A percentile compares a stretch with the other conserved stretches of the same genome.
Conservation (phyloP, 257 asterid species). For the Salvia rosmarinus region DNA sequence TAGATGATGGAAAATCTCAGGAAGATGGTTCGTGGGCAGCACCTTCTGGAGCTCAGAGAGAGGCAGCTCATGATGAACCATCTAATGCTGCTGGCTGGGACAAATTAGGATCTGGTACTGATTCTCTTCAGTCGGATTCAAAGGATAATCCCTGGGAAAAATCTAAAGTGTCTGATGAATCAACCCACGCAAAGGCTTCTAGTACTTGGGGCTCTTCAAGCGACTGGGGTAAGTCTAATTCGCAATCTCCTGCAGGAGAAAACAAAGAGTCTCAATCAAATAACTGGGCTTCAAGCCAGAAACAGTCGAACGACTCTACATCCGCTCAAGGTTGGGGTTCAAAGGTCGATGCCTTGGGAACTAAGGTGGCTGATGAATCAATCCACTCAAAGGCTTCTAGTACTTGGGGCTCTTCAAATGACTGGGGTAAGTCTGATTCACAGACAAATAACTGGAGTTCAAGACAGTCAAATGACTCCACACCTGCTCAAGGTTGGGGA, state of each 20-base stretch:
- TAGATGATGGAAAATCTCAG: constrained; percentile 19
- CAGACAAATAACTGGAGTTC: constrained; percentile 38
- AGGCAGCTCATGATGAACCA: constrained; percentile 32
- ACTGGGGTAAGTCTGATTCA: constrained; percentile 46
- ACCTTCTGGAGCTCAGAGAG: constrained; percentile 33
- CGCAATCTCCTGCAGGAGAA: background rate
- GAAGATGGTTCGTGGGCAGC: constrained; percentile 30
- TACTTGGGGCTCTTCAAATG: constrained; percentile 52
- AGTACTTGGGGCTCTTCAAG: constrained; percentile 48
- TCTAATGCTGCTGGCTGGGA: constrained; percentile 37
- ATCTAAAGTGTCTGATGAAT: constrained; percentile 37
- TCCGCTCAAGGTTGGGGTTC: constrained; percentile 45
- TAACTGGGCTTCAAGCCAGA: constrained; percentile 42
- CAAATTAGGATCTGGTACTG: constrained; percentile 28
- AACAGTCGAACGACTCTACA: constrained; percentile 37
- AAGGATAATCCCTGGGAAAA: constrained; percentile 37
- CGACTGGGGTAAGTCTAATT: constrained; percentile 45
- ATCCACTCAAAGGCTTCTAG: constrained; percentile 36
- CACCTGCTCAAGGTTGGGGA: constrained; percentile 43
- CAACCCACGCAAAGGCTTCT: constrained; percentile 34
- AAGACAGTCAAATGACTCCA: constrained; percentile 37
- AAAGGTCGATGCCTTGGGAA: constrained; percentile 34
- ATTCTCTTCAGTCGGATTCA: constrained; percentile 25
- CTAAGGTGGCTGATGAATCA: constrained; percentile 39
- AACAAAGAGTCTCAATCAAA: constrained; percentile 37